Evolutionary conservation across 2,329 filamentous ascomycete species (phyloP), one percentile per base, ranked within the genome.

Genomic region (Aspergillus luchuensis): DNA sequence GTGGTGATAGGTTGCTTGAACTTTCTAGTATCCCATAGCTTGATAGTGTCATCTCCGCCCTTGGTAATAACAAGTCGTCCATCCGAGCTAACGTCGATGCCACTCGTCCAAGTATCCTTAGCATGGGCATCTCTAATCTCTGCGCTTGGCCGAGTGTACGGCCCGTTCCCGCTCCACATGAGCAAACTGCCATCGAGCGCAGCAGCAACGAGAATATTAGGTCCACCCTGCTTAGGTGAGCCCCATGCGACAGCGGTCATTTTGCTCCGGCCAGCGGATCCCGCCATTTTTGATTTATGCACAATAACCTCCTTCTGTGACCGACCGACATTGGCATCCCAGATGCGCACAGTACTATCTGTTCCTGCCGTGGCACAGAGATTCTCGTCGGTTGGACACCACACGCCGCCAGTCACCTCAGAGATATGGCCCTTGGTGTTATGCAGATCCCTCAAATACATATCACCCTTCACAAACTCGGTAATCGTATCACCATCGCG

Each of bases 351-450:
- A 1, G 95, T 99, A 73, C 94, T 97, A 75, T 99, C 95, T 8
- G 93, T 96, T 7, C 93, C 93, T 41, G 92, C 93, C 2, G 95
- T 99, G 25, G 94, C 89, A 72, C 92, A 96, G 0, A 93, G 69
- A 67, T 97, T 92, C 71, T 85, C 88, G 73, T 97, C 89, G 2
- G 88, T 88, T 0, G 95, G 95, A 76, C 94, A 91, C 95, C 95
- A 99, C 41, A 89, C 90, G 21, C 91, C 94, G 21, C 89, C 90
- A 3, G 92, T 92, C 43, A 97, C 86, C 76, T 97, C 95, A 4
- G 93, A 93, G 56, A 97, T 88, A 77, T 99, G 95, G 1, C 95
- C 95, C 74, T 97, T 98, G 4, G 95, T 99, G 74, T 98, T 93
- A 77, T 97, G 87, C 90, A 98, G 96, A 75, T 99, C 95, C 57